A percentile compares a stretch with the other conserved stretches of the same genome.
Conservation (phyloP, 2,329 filamentous ascomycete species). For the Blumeriella jaapii region DNA sequence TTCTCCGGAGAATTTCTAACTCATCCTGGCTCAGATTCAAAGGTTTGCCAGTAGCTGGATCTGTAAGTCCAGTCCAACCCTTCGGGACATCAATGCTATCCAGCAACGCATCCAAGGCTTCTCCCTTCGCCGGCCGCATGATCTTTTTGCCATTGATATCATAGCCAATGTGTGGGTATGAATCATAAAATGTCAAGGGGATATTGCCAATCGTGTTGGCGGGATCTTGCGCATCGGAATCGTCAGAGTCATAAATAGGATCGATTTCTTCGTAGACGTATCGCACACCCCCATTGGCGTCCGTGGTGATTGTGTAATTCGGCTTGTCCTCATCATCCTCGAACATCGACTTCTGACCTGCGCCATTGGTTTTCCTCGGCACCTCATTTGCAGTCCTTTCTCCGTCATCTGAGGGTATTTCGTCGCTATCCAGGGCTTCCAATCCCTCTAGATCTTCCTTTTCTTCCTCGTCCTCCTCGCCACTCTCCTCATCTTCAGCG, state of each 20-base stretch:
- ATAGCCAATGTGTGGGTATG: conserved; percentile 96
- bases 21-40: conserved; percentile 80
- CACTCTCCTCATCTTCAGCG: conserved; percentile 34
- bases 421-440: conserved; percentile 37
- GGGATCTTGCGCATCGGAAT: conserved; percentile 68
- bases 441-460: conserved; percentile 30
- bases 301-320: conserved; percentile 51
- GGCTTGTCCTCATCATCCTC: conserved; percentile 28
- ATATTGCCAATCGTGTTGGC: conserved; percentile 94
- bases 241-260: conserved; percentile 91
- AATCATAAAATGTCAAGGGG: conserved; percentile 88
- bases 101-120: conserved; percentile 83
- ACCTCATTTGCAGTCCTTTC: conserved; percentile 30
- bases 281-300: conserved; percentile 81
- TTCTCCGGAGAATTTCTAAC: conserved; percentile 73
- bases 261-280: conserved; percentile 93
- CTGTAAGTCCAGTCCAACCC: conserved; percentile 93
- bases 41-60: conserved; percentile 87
- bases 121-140: conserved; percentile 85
- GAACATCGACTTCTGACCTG: conserved; percentile 21
- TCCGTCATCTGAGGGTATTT: conserved; percentile 33
- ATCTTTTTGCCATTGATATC: conserved; percentile 98
- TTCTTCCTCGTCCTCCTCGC: conserved; percentile 33
- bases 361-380: conserved; percentile 30
- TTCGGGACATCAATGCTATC: conserved; percentile 96